Base-by-base conservation (phyloP, 2,329 filamentous ascomycete genomes). In the Endocalyx cinctus region DNA sequence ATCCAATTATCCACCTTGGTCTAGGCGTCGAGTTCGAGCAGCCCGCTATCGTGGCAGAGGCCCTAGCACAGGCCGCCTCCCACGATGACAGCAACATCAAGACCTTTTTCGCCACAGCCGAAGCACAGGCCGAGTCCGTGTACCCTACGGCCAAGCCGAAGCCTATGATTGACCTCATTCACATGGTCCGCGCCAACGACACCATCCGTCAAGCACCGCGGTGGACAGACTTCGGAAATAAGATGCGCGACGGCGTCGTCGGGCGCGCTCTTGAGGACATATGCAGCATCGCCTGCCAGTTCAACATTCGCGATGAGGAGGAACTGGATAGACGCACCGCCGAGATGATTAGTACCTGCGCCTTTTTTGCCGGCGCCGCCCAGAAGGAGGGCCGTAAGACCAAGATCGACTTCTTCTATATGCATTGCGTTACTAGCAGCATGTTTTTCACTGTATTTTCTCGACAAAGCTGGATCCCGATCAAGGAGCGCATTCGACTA, bases 21-120 rank as follows among this genome's bases (percentile, higher is more conserved):
- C 94, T 87, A 52, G 88, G 84, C 5, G 55, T 95, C 22, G 87
- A 94, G 54, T 94, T 87, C 64, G 57, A 72, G 8, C 87, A 94
- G 52, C 86, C 86, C 2, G 84, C 84, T 23, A 79, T 94, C 38
- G 70, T 95, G 17, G 86, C 87, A 5, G 77, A 90, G 60, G 87
- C 68, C 1, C 74, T 95, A 14, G 86, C 88, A 1, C 82, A 94
- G 62, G 70, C 83, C 2, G 77, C 82, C 6, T 74, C 87, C 2
- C 86, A 94, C 51, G 62, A 69, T 5, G 61, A 70, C 27, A n/a
- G n/a, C n/a, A 72, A 72, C 58, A 66, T 83, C 2, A 63, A 60
- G 2, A 43, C 56, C 0, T 74, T 81, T 39, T 66, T 92, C 17
- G 41, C 68, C 2, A 58, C 56, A 1, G 63, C 72, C 6, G 79